Evolutionary conservation across 2,329 filamentous ascomycete genomes (phyloP), one percentile per base, ranked within the genome.

Genomic region (Calonectria hongkongensis): DNA sequence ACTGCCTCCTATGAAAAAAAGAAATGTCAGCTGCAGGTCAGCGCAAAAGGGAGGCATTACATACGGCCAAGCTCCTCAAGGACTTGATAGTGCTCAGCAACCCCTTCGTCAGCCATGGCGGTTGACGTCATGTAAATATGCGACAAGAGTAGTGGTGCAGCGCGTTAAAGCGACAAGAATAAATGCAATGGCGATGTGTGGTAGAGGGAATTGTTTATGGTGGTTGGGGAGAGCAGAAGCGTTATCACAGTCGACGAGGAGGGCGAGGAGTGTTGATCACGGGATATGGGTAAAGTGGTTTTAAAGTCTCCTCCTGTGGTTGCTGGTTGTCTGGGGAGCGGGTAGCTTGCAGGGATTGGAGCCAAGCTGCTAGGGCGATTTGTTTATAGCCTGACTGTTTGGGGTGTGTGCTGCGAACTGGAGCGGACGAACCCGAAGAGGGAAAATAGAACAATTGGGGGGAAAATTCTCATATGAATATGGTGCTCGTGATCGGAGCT

Each of bases 61-160:
- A 87, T 88, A 97, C 96, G 96, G 81, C 96, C 96, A 81, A 98
- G 90, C 88, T 98, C 97, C 88, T 98, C 96, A 81, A 98, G 90
- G 83, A 98, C 94, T 86, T 98, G 94, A 85, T 98, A 99, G 83
- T 94, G 93, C 81, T 93, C 92, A 80, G 96, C 94, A 88, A 97
- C 93, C 77, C 88, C 89, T 85, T 91, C 89, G 83, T 89, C 88
- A 48, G 87, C 88, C 90, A 92, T 91, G 72, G 79, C 84, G 74
- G 73, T 79, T 73, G 73, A 76, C 74, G 77, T 80, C 77, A 79
- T 76, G 72, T 75, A 79, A 76, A 33, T 58, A 58, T 67, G 54
- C 70, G 58, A 56, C 56, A 67, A 27, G 18, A 72, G 75, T 51
- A 58, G 64, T 68, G 43, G 63, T 56, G 56, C 50, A 65, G 70